Percentiles rank a stretch among this genome's conserved stretches.
Evolutionary conservation across 495 filamentous ascomycete species (phyloP).

Genomic region (Aspergillus sparsus): DNA sequence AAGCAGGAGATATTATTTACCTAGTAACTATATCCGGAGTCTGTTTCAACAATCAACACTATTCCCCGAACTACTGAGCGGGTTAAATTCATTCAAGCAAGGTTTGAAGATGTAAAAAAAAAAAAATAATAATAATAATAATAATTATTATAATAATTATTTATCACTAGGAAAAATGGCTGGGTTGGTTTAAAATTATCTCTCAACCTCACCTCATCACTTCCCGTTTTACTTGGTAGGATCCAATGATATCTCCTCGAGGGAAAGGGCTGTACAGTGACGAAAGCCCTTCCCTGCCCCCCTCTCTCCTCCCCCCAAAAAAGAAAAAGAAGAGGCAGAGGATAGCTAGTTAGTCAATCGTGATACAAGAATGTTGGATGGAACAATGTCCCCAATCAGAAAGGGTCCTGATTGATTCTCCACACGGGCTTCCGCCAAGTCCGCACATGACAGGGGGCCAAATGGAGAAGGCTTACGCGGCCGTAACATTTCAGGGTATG

Average conservation of each 20-base stretch:
- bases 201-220: too few relatives aligned
- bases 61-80: neutral
- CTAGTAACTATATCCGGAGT: neutral
- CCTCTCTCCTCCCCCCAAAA: neutral
- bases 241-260: too few relatives aligned
- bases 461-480: conserved; percentile 35
- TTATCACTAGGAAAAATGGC: too few relatives aligned
- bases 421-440: conserved; percentile 25
- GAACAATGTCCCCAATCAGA: neutral
- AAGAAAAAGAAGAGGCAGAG: neutral
- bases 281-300: too few relatives aligned
- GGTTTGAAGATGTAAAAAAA: neutral
- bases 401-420: conserved; percentile 3
- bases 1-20: neutral
- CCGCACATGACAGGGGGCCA: conserved; percentile 29
- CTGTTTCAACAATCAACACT: neutral
- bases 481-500: conserved; percentile 24
- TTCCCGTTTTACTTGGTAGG: too few relatives aligned
- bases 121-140: neutral
- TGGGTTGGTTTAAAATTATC: too few relatives aligned
- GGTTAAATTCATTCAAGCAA: neutral
- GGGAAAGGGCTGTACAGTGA: too few relatives aligned
- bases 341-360: too few relatives aligned
- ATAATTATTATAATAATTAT: too few relatives aligned
- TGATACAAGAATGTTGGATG: too few relatives aligned